Base-by-base conservation (phyloP, 169 alveolate genomes). In the Plasmodium berghei region DNA sequence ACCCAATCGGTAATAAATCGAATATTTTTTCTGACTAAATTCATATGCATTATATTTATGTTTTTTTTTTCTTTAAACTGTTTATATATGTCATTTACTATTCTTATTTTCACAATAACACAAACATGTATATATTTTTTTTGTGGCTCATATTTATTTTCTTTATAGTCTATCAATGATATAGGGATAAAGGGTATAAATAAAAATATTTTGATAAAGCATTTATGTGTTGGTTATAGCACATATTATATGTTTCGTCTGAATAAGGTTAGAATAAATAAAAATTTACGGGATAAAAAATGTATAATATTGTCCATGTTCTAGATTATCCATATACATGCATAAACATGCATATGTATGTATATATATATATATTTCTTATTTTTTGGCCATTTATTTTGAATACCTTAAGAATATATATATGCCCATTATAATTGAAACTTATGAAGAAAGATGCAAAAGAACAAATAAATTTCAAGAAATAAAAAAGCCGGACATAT, bases 151-250 rank as follows among this genome's bases (percentile, higher is more conserved):
- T 10, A 20, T 34, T 6, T n/a, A 9, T 24, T 49, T 62, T 52
- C 48, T 14, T 10, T 28, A 42, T 48, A 75, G 88, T 20, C 58
- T 2, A 75, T 61, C 49, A 62, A 75, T 45, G 67, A 75, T 45
- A 75, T 75, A 62, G 88, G 88, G 26, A 62, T 75, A 28, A 75
- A 75, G 58, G 88, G 88, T 45, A 75, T 75, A 26, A 75, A 75
- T 59, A 75, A 75, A 56, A 61, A 66, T 56, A n/a, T 45, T 26
- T 45, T 75, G 46, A 66, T 75, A 18, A 75, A 75, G 20, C 88
- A 75, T 1, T 55, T 75, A 49, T 75, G 75, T 20, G 71, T 75
- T 75, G 74, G 69, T 14, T 75, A 75, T 56, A 75, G 75, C 28
- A 75, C 88, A 18, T 75, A 62, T 52, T 75, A 62, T 45, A 75